phyloP scores from a whole-genome alignment of 2,329 filamentous ascomycete genomes.

The Cercospora sp. region DNA sequence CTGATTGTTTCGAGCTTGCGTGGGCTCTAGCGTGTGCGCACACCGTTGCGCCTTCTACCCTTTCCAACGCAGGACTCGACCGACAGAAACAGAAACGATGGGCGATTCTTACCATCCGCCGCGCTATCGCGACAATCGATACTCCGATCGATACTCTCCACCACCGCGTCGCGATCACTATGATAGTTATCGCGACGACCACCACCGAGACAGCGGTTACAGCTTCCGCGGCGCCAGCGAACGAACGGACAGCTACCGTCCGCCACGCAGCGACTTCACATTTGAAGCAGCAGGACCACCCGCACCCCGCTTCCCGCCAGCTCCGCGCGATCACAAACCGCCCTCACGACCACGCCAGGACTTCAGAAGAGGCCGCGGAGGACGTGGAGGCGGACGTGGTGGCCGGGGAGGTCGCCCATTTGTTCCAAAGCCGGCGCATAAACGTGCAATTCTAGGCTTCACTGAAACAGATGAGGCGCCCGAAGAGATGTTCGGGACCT shows the following conservation, averaged over 20 bases:
- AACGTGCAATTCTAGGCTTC: conserved; percentile 47
- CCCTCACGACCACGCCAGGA: conserved; percentile 8
- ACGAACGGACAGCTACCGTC: conserved; percentile 19
- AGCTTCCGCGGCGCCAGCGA: conserved; percentile 31
- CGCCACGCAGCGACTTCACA: conserved; percentile 29
- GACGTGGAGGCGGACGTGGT: conserved; percentile 12
- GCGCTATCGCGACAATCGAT: conserved; percentile 8
- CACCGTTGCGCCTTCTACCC: background rate
- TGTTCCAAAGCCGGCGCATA: conserved; percentile 42
- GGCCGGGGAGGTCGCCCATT: conserved; percentile 20
- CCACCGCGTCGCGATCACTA: conserved; percentile 7
- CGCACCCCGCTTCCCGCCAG: conserved; percentile 30
- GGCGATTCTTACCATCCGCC: conserved; percentile 19
- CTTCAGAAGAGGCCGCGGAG: conserved; percentile 12
- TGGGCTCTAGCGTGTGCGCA: background rate
- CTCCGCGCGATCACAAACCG: conserved; percentile 14
- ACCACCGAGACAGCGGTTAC: conserved; percentile 22
- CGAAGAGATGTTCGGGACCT: conserved; percentile 50
- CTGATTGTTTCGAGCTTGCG: background rate
- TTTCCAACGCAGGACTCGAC: background rate
- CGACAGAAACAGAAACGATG: conserved; percentile 4
- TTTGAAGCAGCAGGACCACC: conserved; percentile 29
- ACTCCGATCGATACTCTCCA: background rate
- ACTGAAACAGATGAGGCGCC: conserved; percentile 45
- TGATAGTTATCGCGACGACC: conserved; percentile 16